Base-by-base conservation (phyloP, 495 filamentous ascomycete genomes). In the Cenococcum geophilum region DNA sequence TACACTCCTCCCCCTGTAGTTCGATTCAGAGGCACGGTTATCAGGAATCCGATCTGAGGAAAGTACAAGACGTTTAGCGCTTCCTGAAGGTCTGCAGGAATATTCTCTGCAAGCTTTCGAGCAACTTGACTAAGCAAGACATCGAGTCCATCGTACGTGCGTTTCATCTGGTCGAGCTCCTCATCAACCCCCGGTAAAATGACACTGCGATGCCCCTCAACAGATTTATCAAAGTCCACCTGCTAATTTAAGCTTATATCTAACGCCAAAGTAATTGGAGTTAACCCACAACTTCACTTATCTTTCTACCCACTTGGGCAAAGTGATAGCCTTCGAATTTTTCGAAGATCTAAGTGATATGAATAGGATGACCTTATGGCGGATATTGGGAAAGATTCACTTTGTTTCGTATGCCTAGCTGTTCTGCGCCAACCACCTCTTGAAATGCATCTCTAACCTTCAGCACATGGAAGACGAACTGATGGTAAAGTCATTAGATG, bases 1-100 rank as follows among this genome's bases (percentile, higher is more conserved):
- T 87, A 97, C 0, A 83, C 76, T 0, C 84, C 82, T 55, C 79
- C 74, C 0, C 86, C 85, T 8, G 80, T 83, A 6, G 77, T 71
- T 18, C 78, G 75, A 66, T 91, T 83, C 11, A 87, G 72, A 0
- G 81, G 79, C 22, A 96, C 84, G 0, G 86, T 85, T 23, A 91
- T 88, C 18, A 97, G 81, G 73, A 95, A 98, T 1, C 93, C 95
- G 14, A 96, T 80, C 68, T 95, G 89, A 10, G 91, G 91, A 65
- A 96, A 90, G 71, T 92, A 92, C 21, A 95, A 87, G 53, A 88
- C 85, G 58, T 88, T 89, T 74, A 97, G 65, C 70, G 84, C 75
- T 59, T 84, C 70, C 74, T 80, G 74, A 70, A 88, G 66, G 64
- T 76, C 66, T 60, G 76, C 75, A 0, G 93, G 92, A 12, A 92